Percentiles rank a stretch among this genome's conserved stretches.
Conservation (phyloP, 768 basidiomycete genomes). For the Suillus fuscotomentosus region DNA sequence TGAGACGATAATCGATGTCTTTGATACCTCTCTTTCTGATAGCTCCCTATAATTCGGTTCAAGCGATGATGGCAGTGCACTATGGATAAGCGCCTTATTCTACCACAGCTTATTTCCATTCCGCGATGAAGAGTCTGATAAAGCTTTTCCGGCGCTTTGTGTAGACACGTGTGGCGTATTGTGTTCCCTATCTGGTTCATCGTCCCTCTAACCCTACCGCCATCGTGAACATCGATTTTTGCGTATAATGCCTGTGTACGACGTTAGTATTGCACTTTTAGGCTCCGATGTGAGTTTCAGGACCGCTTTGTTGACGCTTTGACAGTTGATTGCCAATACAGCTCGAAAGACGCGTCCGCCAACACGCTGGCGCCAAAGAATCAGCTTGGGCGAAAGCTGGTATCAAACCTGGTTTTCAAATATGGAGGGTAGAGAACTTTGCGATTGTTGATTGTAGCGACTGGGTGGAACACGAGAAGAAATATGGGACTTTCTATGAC, state of each 20-base stretch:
- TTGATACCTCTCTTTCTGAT: background rate
- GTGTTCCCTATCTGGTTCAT: conserved; percentile 9
- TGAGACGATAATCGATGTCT: background rate
- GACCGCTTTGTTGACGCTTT: background rate
- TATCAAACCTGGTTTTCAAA: conserved; percentile 41
- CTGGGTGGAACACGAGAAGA: conserved; percentile 15
- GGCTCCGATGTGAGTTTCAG: conserved; percentile 52
- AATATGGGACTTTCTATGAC: conserved; percentile 56
- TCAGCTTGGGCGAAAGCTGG: conserved; percentile 52
- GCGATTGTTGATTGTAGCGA: conserved; percentile 43
- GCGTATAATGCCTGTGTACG: conserved; percentile 29
- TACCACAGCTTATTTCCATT: background rate
- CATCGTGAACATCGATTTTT: conserved; percentile 7
- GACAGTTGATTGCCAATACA: background rate
- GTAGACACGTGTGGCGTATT: conserved; percentile 18
- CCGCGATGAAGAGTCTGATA: background rate
- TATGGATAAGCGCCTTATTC: background rate
- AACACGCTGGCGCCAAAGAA: conserved; percentile 51
- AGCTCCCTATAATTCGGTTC: background rate
- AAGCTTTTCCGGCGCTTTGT: background rate
- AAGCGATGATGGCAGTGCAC: background rate
- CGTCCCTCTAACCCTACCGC: conserved; percentile 1
- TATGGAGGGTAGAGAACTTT: conserved; percentile 63
- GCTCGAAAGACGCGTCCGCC: conserved; percentile 51
- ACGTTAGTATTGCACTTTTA: conserved; percentile 61